A percentile compares a stretch with the other conserved stretches of the same genome.
Conservation (phyloP, 1,139 yeast species). For the Blastobotrys serpentis region DNA sequence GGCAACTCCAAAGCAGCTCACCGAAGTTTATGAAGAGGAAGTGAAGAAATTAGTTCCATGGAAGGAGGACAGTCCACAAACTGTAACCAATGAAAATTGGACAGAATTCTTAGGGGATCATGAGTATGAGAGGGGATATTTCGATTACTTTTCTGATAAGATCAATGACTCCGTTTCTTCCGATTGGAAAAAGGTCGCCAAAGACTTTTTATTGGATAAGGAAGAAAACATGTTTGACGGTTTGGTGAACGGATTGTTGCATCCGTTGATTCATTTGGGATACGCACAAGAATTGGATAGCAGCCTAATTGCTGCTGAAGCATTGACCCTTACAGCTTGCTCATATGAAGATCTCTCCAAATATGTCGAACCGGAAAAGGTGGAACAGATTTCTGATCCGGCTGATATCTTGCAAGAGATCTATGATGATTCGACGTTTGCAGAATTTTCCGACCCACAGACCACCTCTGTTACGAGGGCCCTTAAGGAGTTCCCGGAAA, state of each 20-base stretch:
- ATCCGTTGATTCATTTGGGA: conserved; percentile 38
- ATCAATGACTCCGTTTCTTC: conserved; percentile 27
- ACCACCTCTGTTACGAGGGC: conserved; percentile 12
- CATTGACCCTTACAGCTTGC: conserved; percentile 27
- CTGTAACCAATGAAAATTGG: conserved; percentile 38
- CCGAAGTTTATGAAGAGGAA: conserved; percentile 29
- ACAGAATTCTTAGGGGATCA: conserved; percentile 30
- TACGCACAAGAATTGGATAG: conserved; percentile 37
- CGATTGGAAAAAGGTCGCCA: conserved; percentile 24
- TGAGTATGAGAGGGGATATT: conserved; percentile 34
- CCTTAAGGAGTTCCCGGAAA: conserved; percentile 17
- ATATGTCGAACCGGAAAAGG: not conserved
- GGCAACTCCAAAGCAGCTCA: conserved; percentile 27
- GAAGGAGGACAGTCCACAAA: conserved; percentile 37
- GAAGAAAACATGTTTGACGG: conserved; percentile 26
- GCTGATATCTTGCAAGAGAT: conserved; percentile 24
- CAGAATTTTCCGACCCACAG: conserved; percentile 19
- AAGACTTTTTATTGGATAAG: conserved; percentile 3
- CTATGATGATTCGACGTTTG: conserved; percentile 25
- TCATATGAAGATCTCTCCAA: conserved; percentile 11
- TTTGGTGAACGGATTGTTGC: conserved; percentile 32
- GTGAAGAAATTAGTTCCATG: conserved; percentile 27
- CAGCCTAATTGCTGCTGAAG: conserved; percentile 36
- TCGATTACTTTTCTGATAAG: conserved; percentile 35
- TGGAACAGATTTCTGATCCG: conserved; percentile 17